phyloP scores from a whole-genome alignment of 2,329 filamentous ascomycete genomes.

The Fusarium chlamydosporum region DNA sequence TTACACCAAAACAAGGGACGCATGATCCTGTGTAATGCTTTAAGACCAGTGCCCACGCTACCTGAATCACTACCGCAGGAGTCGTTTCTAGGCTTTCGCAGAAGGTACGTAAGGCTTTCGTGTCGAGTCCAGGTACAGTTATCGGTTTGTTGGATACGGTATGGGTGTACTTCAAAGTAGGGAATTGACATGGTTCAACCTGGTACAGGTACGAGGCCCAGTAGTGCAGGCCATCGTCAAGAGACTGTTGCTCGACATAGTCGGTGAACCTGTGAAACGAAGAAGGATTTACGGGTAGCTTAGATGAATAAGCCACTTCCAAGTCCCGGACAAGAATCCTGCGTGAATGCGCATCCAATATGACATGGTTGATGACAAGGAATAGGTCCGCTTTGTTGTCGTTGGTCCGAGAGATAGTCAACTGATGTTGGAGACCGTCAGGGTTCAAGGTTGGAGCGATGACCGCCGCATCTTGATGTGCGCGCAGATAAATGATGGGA shows the following conservation, averaged over 20 bases:
- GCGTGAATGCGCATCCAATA: background rate
- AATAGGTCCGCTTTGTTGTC: background rate
- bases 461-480: no score
- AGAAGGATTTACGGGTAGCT: background rate
- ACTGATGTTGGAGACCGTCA: background rate
- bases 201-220: background rate
- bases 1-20: slow-evolving; percentile 1
- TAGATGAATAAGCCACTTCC: background rate
- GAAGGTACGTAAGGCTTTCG: background rate
- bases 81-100: background rate
- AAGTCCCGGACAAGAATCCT: background rate
- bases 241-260: background rate
- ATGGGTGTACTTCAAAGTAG: background rate
- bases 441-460: background rate
- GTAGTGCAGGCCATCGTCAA: background rate
- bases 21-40: background rate
- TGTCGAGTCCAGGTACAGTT: background rate
- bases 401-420: background rate
- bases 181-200: slow-evolving; percentile 12
- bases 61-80: background rate
- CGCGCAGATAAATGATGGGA: background rate
- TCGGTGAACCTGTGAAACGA: background rate
- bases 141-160: background rate
- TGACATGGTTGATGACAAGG: background rate
- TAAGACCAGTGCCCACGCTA: slow-evolving; percentile 7